Conservation (phyloP, 495 filamentous ascomycete species). For the Filosporella fistucella region DNA sequence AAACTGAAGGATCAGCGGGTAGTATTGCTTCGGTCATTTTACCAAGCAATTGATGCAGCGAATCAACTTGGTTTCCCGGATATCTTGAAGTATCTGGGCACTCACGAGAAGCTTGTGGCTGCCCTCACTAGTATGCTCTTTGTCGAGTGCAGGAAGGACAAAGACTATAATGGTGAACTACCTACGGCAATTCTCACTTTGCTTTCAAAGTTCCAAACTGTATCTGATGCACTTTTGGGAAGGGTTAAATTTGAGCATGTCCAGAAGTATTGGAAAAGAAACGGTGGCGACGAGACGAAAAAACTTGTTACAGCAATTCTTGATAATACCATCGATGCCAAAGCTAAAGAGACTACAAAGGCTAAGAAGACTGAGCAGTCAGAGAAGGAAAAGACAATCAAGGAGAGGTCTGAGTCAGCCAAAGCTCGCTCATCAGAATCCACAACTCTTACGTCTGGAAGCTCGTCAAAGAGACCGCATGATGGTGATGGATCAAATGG, state of each 20-base stretch:
- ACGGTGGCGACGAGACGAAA: slow-evolving; percentile 59
- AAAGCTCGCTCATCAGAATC: slow-evolving; percentile 30
- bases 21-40: slow-evolving; percentile 19
- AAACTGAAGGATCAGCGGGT: slow-evolving; percentile 17
- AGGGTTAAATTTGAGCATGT: slow-evolving; percentile 65
- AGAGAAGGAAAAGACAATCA: slow-evolving; percentile 14
- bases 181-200: slow-evolving; percentile 62
- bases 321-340: slow-evolving; percentile 45
- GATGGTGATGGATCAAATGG: slow-evolving; percentile 19
- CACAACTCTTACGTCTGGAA: slow-evolving; percentile 1
- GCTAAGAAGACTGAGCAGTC: slow-evolving; percentile 14
- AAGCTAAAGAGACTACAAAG: slow-evolving; percentile 38
- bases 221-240: slow-evolving; percentile 56
- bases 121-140: slow-evolving; percentile 55
- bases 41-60: slow-evolving; percentile 32
- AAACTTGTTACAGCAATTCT: slow-evolving; percentile 31
- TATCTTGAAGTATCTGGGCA: slow-evolving; percentile 54
- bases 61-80: slow-evolving; percentile 55
- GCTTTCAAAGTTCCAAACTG: slow-evolving; percentile 56
- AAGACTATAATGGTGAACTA: slow-evolving; percentile 60
- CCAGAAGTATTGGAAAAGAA: slow-evolving; percentile 57
- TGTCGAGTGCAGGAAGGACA: slow-evolving; percentile 58
- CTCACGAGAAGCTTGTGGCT: slow-evolving; percentile 36
- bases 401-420: slow-evolving; percentile 19
- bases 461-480: slow-evolving; percentile 19